These are phyloP conservation scores for Emmonsiellopsis sp. DNA, from an alignment of 2,329 filamentous ascomycete genomes.

Conservation along the genomic window DNA sequence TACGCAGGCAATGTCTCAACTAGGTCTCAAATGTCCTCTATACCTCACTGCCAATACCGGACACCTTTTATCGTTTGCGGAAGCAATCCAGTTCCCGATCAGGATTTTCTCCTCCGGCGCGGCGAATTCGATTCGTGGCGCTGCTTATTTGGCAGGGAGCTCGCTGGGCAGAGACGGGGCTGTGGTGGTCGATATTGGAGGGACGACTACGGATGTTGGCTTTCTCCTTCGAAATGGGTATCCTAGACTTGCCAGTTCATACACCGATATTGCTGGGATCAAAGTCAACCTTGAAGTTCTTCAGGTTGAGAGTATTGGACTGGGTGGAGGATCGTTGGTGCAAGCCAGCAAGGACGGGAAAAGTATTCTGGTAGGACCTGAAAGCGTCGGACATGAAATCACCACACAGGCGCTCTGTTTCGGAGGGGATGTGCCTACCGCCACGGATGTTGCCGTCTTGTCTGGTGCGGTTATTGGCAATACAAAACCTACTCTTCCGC, in stretches of 20 bases:
- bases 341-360: slow-evolving; percentile 23
- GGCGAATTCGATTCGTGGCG: slow-evolving; percentile 56
- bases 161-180: slow-evolving; percentile 17
- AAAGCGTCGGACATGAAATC: slow-evolving; percentile 53
- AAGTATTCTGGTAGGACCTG: slow-evolving; percentile 42
- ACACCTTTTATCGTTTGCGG: slow-evolving; percentile 46
- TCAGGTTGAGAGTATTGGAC: slow-evolving; percentile 47
- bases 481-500: slow-evolving; percentile 15
- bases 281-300: slow-evolving; percentile 55
- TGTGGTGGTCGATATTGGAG: slow-evolving; percentile 55
- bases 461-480: slow-evolving; percentile 22
- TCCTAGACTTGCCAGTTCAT: slow-evolving; percentile 54
- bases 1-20: slow-evolving; percentile 40
- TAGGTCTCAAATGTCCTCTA: slow-evolving; percentile 46
- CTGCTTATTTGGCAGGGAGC: slow-evolving; percentile 47
- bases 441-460: slow-evolving; percentile 48
- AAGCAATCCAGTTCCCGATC: slow-evolving; percentile 50
- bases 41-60: slow-evolving; percentile 59
- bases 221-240: slow-evolving; percentile 53
- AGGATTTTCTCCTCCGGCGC: slow-evolving; percentile 55
- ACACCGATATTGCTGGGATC: slow-evolving; percentile 54
- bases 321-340: slow-evolving; percentile 47
- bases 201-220: slow-evolving; percentile 58
- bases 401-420: slow-evolving; percentile 48
- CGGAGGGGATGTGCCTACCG: slow-evolving; percentile 47